Base-by-base conservation (phyloP, 371 early-diverging fungal genomes). In the Mortierella sp. region DNA sequence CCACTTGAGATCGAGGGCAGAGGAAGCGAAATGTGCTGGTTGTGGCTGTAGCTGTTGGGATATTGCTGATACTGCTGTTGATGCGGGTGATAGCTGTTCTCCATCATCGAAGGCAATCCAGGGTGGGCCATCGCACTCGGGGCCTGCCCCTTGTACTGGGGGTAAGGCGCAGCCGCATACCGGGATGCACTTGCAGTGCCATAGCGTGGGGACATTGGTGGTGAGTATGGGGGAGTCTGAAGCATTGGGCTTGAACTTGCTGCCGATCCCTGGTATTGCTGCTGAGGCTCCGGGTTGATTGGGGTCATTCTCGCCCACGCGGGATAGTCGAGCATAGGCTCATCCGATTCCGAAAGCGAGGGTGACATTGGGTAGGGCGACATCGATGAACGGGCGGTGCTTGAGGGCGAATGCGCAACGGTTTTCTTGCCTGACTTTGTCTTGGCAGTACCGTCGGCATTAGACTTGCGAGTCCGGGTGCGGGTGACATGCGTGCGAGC, bases 1-100 rank as follows among this genome's bases (percentile, higher is more conserved):
- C 47, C 24, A 28, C 55, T 67, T 59, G 53, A 64, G 65, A 87
- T 64, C 24, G 82, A 73, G 9, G 85, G 85, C 34, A 84, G 76
- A 30, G 86, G 83, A 23, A 85, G 81, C 37, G 81, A 59, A 52
- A 52, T 60, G 47, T 17, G 56, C 43, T 41, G 53, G 32, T 49
- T 32, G 55, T 50, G 28, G 41, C 15, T 48, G 50, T 39, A 37
- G 23, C 26, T 43, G 56, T 41, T 50, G 2, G 52, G 34, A 52
- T 56, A 59, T 51, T 55, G 59, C 9, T 53, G 69, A 14, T 55
- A 52, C 30, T 56, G 72, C 6, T n/a, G n/a, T n/a, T 51, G 65
- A 42, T 60, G 66, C 3, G 62, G 72, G 48, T 72, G 67, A 53
- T 66, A 62, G 43, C 54, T 72, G 57, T 56, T 67, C 63, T 67